Evolutionary conservation across 2,329 filamentous ascomycete species (phyloP).

Genomic region (Colletotrichum cordylinicola): DNA sequence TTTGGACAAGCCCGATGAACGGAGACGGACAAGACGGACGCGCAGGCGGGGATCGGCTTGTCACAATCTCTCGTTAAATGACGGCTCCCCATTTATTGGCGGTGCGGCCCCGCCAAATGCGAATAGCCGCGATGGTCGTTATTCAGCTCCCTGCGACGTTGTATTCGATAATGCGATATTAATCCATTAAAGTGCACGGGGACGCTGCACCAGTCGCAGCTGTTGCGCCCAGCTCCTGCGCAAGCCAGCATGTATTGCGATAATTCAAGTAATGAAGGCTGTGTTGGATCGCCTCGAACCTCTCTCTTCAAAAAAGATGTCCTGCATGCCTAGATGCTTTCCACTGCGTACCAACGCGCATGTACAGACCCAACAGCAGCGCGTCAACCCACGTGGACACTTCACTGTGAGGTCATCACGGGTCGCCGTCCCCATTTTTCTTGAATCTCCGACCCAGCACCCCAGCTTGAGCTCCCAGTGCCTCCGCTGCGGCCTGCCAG

Average conservation of each 20-base stretch:
- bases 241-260: background rate
- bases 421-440: background rate
- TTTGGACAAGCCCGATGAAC: background rate
- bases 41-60: background rate
- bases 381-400: conserved; percentile 6
- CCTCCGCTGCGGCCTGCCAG: background rate
- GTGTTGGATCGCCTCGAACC: background rate
- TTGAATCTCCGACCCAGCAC: conserved; percentile 13
- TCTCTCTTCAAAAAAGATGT: background rate
- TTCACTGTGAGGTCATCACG: conserved; percentile 19
- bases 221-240: background rate
- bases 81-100: background rate
- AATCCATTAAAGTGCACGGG: background rate
- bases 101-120: background rate
- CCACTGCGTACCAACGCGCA: background rate
- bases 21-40: background rate
- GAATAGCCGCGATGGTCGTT: background rate
- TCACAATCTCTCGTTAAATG: background rate
- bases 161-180: background rate
- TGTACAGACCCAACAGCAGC: background rate
- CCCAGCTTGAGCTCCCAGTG: conserved; percentile 10
- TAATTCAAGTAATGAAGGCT: background rate
- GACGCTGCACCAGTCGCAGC: background rate
- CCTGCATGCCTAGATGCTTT: background rate
- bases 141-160: background rate